Conservation (phyloP, 441 rosid species). For the Euphorbia corollata region DNA sequence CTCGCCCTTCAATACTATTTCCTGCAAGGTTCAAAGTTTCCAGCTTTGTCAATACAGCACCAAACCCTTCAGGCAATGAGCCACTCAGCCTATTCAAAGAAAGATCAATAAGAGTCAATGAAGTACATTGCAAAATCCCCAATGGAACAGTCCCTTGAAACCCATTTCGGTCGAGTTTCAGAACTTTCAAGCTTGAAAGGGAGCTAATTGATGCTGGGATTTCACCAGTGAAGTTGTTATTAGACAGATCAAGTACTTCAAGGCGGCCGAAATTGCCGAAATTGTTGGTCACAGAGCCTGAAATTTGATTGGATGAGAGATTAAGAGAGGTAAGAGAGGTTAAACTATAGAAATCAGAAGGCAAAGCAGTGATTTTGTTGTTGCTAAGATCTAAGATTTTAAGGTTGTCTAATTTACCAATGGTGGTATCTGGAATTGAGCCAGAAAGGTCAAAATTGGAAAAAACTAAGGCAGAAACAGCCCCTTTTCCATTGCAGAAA, state of each 20-base stretch:
- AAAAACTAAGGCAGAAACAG: conserved; percentile 43
- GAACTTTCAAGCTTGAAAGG: conserved; percentile 46
- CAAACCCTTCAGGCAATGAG: conserved; percentile 61
- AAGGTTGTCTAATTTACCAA: conserved; percentile 74
- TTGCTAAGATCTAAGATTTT: conserved; percentile 70
- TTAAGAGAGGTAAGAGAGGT: conserved; percentile 56
- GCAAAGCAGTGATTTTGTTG: conserved; percentile 67
- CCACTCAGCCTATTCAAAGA: conserved; percentile 66
- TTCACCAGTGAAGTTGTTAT: conserved; percentile 63
- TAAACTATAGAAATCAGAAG: conserved; percentile 86
- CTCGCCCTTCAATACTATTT: conserved; percentile 53
- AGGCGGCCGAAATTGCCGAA: conserved; percentile 74
- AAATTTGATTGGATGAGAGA: conserved; percentile 61
- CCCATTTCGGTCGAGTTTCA: conserved; percentile 50
- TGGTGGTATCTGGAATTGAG: conserved; percentile 66
- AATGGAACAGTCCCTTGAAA: conserved; percentile 55
- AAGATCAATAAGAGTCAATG: conserved; percentile 53
- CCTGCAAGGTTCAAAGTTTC: conserved; percentile 54
- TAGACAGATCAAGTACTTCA: conserved; percentile 59
- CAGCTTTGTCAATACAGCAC: conserved; percentile 65
- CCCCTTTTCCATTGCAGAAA: conserved; percentile 47
- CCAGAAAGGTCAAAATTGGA: conserved; percentile 66
- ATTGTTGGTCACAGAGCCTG: conserved; percentile 62
- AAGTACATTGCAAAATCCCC: conserved; percentile 46
- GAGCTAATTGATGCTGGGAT: conserved; percentile 67